Base-by-base conservation (phyloP, 2,329 filamentous ascomycete genomes). In the Davidsoniella eucalypti region DNA sequence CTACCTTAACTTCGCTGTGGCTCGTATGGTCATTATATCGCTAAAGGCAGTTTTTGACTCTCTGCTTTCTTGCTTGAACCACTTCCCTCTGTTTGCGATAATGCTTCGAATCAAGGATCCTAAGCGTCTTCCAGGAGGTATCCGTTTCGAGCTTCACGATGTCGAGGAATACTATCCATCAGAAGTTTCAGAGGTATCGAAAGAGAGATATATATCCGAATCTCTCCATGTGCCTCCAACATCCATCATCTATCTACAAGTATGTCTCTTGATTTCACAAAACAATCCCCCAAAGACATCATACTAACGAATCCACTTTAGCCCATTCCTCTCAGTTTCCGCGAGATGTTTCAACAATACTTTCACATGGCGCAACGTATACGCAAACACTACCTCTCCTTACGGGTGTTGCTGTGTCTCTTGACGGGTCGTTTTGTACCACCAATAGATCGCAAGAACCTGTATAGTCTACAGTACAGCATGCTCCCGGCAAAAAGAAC, bases 81-180 rank as follows among this genome's bases (percentile, higher is more conserved):
- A 98, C 65, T 98, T 98, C 58, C 93, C 92, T 5, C 74, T 98
- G 14, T 98, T 98, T 66, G 92, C 92, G 25, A 69, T 96, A 52
- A 98, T 98, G 93, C 71, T 98, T 54, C 77, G 90, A 58, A 72
- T 95, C 58, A 98, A 98, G 65, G 93, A 98, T 65, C 87, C 88
- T 7, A 74, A 80, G 63, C 79, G 92, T 62, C 70, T 98, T 57
- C 92, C 92, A 54, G 90, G 59, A 18, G 87, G 87, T 52, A 87
- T 95, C 61, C 82, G 81, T 59, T 96, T 95, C 69, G 86, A 94
- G 67, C 79, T 95, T 64, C 78, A 80, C 67, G 78, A 90, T 72
- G 80, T 78, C 65, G 73, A 73, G 58, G 65, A 74, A 56, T 61
- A 67, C 66, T 69, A 64, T 65, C 52, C 55, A 29, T 33, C 12